These are phyloP conservation scores for Glycine soja DNA, from an alignment of 306 rosid species.

Conservation along the genomic window DNA sequence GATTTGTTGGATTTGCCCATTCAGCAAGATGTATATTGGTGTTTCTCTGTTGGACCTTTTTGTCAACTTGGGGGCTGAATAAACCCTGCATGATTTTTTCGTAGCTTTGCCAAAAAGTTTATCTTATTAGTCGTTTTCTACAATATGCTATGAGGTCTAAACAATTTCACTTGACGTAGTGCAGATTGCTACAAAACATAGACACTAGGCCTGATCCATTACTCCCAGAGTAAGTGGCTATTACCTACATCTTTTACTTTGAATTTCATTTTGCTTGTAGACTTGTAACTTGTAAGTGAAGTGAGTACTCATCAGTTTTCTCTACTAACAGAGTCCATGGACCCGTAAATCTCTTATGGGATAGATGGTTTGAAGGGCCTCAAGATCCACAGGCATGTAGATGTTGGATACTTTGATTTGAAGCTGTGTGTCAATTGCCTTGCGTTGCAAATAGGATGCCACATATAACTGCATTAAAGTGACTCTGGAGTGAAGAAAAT, in stretches of 20 bases:
- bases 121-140: constrained; percentile 7
- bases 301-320: constrained; percentile 37
- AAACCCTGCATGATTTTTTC: neutral
- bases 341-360: constrained; percentile 67
- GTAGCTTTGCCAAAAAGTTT: constrained; percentile 11
- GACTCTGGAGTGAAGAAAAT: constrained; percentile 35
- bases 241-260: constrained; percentile 39
- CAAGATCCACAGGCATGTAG: constrained; percentile 70
- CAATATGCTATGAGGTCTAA: constrained; percentile 36
- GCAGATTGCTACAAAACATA: constrained; percentile 62
- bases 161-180: constrained; percentile 40
- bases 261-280: neutral
- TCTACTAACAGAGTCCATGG: constrained; percentile 65
- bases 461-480: constrained; percentile 40
- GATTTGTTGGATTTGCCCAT: constrained; percentile 18
- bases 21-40: neutral
- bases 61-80: neutral
- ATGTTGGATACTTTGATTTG: constrained; percentile 57
- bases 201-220: constrained; percentile 72
- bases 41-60: constrained; percentile 25
- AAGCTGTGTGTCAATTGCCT: constrained; percentile 42
- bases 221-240: constrained; percentile 66
- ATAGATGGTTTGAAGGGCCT: constrained; percentile 90
- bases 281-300: neutral
- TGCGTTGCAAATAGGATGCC: constrained; percentile 34